These are phyloP conservation scores for Colletotrichum limetticola DNA, from an alignment of 2,329 filamentous ascomycete genomes.

Conservation along the genomic window DNA sequence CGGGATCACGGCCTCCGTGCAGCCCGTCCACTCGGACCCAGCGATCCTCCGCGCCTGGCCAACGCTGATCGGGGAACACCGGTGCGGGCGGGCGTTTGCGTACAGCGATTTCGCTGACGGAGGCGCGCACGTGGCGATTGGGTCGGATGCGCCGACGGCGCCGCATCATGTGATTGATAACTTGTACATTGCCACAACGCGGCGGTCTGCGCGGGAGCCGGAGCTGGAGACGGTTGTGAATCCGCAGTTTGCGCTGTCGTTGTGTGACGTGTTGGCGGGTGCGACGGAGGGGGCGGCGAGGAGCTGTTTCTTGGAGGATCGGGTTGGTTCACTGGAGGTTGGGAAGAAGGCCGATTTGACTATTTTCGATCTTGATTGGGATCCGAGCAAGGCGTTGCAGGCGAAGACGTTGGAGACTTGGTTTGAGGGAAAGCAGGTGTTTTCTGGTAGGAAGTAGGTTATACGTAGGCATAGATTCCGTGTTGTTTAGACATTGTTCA, in stretches of 20 bases:
- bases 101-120: constrained; percentile 69
- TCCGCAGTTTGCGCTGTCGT: constrained; percentile 61
- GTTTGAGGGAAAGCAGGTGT: constrained; percentile 60
- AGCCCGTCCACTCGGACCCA: constrained; percentile 69
- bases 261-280: constrained; percentile 64
- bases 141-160: constrained; percentile 69
- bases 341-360: constrained; percentile 70
- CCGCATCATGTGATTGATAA: constrained; percentile 65
- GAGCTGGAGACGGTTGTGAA: constrained; percentile 57
- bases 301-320: constrained; percentile 65
- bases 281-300: constrained; percentile 67
- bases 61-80: constrained; percentile 61
- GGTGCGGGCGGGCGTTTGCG: constrained; percentile 69
- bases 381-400: constrained; percentile 56
- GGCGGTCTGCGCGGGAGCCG: constrained; percentile 57
- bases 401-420: constrained; percentile 63
- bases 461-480: no score
- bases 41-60: constrained; percentile 72
- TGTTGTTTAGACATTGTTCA: not conserved
- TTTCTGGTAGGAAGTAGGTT: constrained; percentile 3
- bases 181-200: constrained; percentile 68
- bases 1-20: constrained; percentile 70
- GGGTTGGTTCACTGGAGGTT: constrained; percentile 61
- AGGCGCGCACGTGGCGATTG: constrained; percentile 66
- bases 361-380: constrained; percentile 60